These are phyloP conservation scores for Starmerella floris DNA, from an alignment of 805 yeast genomes.

Conservation along the genomic window DNA sequence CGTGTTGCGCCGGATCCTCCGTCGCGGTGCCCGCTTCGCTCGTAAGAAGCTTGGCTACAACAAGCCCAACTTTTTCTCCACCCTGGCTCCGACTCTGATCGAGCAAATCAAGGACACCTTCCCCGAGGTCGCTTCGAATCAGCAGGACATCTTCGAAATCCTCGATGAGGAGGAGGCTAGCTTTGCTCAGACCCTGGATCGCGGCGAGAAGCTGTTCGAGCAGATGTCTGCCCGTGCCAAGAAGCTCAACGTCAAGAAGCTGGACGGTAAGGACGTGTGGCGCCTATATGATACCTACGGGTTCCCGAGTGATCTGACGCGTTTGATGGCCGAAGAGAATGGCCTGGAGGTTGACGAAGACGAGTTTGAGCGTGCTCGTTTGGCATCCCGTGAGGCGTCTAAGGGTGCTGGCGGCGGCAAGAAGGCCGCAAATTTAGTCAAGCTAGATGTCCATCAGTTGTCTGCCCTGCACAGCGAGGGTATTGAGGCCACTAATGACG, in stretches of 20 bases:
- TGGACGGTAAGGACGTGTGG: slow-evolving; percentile 95
- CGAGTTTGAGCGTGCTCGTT: slow-evolving; percentile 82
- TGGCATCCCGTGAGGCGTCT: slow-evolving; percentile 85
- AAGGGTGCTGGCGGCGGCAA: slow-evolving; percentile 34
- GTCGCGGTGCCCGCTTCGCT: slow-evolving; percentile 96
- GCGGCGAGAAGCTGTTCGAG: slow-evolving; percentile 95
- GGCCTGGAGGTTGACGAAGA: slow-evolving; percentile 83
- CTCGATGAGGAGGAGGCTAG: slow-evolving; percentile 92
- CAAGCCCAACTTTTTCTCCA: slow-evolving; percentile 85
- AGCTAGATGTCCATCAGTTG: slow-evolving; percentile 83
- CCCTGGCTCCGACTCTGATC: slow-evolving; percentile 81
- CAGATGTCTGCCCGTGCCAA: slow-evolving; percentile 78
- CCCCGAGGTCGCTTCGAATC: slow-evolving; percentile 75
- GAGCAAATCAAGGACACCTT: slow-evolving; percentile 75
- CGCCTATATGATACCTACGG: slow-evolving; percentile 96
- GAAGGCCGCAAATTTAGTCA: slow-evolving; percentile 39
- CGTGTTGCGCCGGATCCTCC: slow-evolving; percentile 86
- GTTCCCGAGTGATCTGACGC: slow-evolving; percentile 95
- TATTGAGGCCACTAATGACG: slow-evolving; percentile 73
- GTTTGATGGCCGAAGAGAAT: slow-evolving; percentile 97
- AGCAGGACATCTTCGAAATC: slow-evolving; percentile 69
- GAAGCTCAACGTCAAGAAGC: slow-evolving; percentile 55
- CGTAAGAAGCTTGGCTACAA: slow-evolving; percentile 94
- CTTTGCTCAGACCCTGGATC: slow-evolving; percentile 86
- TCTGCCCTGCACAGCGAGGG: slow-evolving; percentile 49